A percentile compares a stretch with the other conserved stretches of the same genome.
These are phyloP conservation scores for Boletus semigastroideus DNA, from an alignment of 1,284 basidiomycete genomes.

Conservation along the genomic window DNA sequence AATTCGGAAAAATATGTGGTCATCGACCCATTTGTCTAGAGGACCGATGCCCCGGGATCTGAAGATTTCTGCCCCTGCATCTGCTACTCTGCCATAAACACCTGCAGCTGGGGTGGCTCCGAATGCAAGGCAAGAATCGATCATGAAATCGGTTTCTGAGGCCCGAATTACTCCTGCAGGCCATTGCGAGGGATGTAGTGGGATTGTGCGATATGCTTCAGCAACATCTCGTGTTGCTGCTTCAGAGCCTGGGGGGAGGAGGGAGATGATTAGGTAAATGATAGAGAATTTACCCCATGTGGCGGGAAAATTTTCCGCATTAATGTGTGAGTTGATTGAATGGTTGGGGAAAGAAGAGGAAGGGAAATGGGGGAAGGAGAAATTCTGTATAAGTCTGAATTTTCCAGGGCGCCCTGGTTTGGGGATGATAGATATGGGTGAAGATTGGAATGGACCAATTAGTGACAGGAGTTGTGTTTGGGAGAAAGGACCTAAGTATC, in stretches of 20 bases:
- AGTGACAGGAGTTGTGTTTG: not conserved
- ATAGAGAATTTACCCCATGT: not conserved
- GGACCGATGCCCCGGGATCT: not conserved
- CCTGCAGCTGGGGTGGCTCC: constrained; percentile 34
- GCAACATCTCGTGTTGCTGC: not conserved
- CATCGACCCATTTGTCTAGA: not conserved
- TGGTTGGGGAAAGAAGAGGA: not conserved
- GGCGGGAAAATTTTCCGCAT: not conserved
- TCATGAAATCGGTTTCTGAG: rapidly evolving
- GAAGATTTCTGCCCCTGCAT: constrained; percentile 23
- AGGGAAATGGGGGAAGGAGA: not conserved
- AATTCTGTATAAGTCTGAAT: not conserved
- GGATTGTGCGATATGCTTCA: not conserved
- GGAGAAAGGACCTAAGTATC: not conserved
- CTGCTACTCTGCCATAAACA: constrained; percentile 30
- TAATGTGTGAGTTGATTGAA: not conserved
- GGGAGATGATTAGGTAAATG: not conserved
- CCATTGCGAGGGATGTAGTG: not conserved
- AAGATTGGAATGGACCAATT: not conserved
- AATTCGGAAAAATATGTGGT: no score
- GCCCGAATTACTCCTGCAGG: not conserved
- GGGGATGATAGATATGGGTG: not conserved
- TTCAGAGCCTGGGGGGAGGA: not conserved
- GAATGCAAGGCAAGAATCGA: constrained; percentile 7
- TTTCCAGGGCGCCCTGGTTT: not conserved